A percentile compares a stretch with the other conserved stretches of the same genome.
phyloP scores from a whole-genome alignment of 1,284 basidiomycete species.

The Microbotryum scabiosae region DNA sequence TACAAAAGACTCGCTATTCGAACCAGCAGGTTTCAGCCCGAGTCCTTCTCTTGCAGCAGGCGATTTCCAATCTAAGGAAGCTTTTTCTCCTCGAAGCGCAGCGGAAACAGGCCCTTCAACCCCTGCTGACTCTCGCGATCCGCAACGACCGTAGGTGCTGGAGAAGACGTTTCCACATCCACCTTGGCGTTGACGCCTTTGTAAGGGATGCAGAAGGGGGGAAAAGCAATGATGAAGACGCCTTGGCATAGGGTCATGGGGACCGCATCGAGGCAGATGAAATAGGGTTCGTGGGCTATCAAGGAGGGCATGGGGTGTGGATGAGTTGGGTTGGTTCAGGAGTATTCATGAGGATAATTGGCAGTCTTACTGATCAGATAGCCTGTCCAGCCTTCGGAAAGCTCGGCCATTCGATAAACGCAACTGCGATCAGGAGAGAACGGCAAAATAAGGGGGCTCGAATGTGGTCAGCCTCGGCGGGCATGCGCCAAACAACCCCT shows the following conservation, averaged over 20 bases:
- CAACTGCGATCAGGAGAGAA: constrained; percentile 4
- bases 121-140: too few relatives aligned
- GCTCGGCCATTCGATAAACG: constrained; percentile 19
- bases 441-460: background rate
- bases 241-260: constrained; percentile 14
- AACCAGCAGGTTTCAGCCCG: too few relatives aligned
- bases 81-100: too few relatives aligned
- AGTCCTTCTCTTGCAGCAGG: too few relatives aligned
- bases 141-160: too few relatives aligned
- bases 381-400: constrained; percentile 18
- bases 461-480: too few relatives aligned
- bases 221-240: background rate
- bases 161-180: too few relatives aligned
- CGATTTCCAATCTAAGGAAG: too few relatives aligned
- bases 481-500: too few relatives aligned
- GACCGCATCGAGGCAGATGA: constrained; percentile 18
- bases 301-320: background rate
- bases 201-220: background rate
- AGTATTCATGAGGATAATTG: background rate
- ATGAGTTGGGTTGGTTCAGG: background rate
- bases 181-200: too few relatives aligned
- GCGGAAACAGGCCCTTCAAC: too few relatives aligned
- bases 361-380: constrained; percentile 14
- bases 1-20: too few relatives aligned
- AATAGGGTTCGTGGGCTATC: constrained; percentile 9